Conservation (phyloP, 2,329 filamentous ascomycete genomes). For the Aspergillus ochraceus region DNA sequence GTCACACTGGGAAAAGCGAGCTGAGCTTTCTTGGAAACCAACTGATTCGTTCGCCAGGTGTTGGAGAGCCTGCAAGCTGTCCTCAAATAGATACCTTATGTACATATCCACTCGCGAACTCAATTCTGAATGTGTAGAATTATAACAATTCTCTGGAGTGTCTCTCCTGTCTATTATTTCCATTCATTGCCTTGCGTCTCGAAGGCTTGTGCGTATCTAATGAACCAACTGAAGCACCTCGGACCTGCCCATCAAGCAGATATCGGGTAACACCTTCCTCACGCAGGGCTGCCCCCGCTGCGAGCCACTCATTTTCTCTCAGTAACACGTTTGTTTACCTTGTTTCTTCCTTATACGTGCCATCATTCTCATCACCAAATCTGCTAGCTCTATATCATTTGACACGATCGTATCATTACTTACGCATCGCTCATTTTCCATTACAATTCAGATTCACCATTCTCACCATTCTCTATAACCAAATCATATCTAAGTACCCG, state of each 20-base stretch:
- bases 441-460: not conserved
- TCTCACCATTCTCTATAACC: not conserved
- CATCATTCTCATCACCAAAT: not conserved
- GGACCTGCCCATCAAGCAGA: not conserved
- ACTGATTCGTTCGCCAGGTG: conserved; percentile 37
- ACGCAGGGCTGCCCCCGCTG: not conserved
- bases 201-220: not conserved
- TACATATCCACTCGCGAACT: conserved; percentile 40
- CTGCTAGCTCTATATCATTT: not conserved
- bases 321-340: not conserved
- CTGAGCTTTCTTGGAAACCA: not conserved
- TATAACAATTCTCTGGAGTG: conserved; percentile 35
- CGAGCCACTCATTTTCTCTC: not conserved
- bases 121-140: conserved; percentile 41
- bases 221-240: not conserved
- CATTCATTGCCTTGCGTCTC: conserved; percentile 4
- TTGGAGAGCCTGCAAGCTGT: conserved; percentile 51
- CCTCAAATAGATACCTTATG: conserved; percentile 47
- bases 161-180: conserved; percentile 14
- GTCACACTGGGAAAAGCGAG: conserved; percentile 21
- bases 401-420: not conserved
- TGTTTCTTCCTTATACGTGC: not conserved
- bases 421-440: not conserved
- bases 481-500: not conserved
- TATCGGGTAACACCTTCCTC: not conserved